A percentile compares a stretch with the other conserved stretches of the same genome.
Conservation (phyloP, 306 rosid genomes). For the Quercus dentata region DNA sequence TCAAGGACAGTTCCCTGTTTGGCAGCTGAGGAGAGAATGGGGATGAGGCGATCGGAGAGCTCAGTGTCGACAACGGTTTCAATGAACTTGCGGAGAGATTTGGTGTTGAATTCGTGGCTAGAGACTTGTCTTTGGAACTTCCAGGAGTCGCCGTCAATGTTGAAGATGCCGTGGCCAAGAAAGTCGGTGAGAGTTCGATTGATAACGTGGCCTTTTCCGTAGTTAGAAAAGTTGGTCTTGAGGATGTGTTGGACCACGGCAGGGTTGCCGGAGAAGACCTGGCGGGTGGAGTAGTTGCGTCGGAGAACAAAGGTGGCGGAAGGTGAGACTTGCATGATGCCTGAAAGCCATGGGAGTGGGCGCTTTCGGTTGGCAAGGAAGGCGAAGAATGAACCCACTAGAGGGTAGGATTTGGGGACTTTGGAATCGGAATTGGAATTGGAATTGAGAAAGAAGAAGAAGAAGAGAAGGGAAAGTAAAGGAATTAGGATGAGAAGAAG, state of each 20-base stretch:
- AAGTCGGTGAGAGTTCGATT: constrained; percentile 10
- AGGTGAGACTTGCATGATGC: constrained; percentile 10
- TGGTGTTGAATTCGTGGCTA: constrained; percentile 24
- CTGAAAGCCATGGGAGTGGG: too few relatives aligned
- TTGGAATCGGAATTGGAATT: too few relatives aligned
- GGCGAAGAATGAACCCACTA: too few relatives aligned
- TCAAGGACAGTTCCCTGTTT: constrained; percentile 12
- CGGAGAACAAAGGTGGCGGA: not conserved
- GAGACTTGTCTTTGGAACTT: constrained; percentile 43
- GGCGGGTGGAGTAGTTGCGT: too few relatives aligned
- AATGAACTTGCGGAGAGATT: constrained; percentile 23
- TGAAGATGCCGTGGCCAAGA: not conserved
- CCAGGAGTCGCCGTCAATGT: constrained; percentile 34
- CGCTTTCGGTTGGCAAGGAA: too few relatives aligned
- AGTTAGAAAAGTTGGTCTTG: constrained; percentile 31
- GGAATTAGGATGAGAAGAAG: not conserved
- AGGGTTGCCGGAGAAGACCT: constrained; percentile 18
- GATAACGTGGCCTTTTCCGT: constrained; percentile 20
- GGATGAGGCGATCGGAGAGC: too few relatives aligned
- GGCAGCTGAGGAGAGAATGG: too few relatives aligned
- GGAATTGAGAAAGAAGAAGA: constrained; percentile 17
- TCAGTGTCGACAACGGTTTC: too few relatives aligned
- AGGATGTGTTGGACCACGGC: constrained; percentile 24
- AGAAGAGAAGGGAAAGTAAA: not conserved
- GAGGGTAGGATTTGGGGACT: constrained; percentile 55